Percentiles rank a stretch among this genome's conserved stretches.
Evolutionary conservation across 768 basidiomycete genomes (phyloP).

Genomic region (Pleurotus tuber-regium): DNA sequence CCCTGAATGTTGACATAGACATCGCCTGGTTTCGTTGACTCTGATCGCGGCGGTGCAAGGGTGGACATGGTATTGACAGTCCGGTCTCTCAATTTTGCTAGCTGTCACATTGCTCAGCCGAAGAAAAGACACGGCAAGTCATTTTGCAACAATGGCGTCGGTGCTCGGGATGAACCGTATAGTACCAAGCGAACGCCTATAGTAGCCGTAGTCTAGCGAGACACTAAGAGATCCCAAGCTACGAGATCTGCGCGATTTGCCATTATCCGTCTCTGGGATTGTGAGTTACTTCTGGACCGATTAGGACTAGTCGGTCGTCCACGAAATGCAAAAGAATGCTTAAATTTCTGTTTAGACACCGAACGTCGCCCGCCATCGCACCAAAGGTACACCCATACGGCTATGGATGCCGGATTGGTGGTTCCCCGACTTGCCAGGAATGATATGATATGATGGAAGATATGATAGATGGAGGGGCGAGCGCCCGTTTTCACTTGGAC

Average conservation of each 20-base stretch:
- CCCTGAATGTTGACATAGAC: no score
- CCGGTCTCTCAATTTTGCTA: neutral
- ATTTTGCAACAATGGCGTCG: neutral
- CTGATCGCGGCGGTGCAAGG: slow-evolving; percentile 1
- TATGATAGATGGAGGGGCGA: neutral
- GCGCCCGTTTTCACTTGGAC: neutral
- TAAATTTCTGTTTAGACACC: neutral
- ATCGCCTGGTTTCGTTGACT: neutral
- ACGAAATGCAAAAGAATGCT: neutral
- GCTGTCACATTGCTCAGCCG: neutral
- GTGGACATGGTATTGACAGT: neutral
- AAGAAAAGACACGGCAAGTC: neutral
- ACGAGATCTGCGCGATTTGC: neutral
- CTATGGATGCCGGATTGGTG: neutral
- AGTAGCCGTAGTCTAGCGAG: neutral
- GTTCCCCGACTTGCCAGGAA: neutral
- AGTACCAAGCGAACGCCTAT: no score
- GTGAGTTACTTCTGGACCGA: neutral
- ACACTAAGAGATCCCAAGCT: neutral
- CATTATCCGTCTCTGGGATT: neutral
- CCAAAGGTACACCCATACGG: no score
- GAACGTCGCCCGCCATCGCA: no score
- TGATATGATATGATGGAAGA: neutral
- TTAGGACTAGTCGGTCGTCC: neutral
- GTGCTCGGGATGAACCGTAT: no score